Base-by-base conservation (phyloP, 768 basidiomycete species). In the Suillus tomentosus region DNA sequence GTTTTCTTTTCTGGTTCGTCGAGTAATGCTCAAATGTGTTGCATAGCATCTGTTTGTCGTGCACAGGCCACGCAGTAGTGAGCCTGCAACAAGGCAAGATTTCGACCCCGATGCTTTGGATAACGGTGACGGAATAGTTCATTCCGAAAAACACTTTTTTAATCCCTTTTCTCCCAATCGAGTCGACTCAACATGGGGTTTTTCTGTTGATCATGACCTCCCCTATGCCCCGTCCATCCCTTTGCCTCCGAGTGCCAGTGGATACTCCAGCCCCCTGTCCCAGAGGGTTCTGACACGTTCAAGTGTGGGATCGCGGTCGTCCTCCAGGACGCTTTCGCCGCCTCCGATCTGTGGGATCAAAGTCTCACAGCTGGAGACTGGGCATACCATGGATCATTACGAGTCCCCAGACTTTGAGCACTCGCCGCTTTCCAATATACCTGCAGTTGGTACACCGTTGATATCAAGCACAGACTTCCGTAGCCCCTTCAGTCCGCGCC, bases 311-410 rank as follows among this genome's bases (percentile, higher is more conserved):
- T 63, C 60, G 50, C 73, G 58, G 27, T 65, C 66, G 14, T 48
- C 60, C 13, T 48, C 60, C 56, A 60, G 62, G 37, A 62, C 40
- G 11, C 57, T 58, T 31, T 58, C 57, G 24, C 53, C 62, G 37
- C 15, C 60, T 42, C 19, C 63, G 57, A 24, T 74, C 72, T 8
- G 53, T 40, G 1, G 64, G 61, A 11, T 68, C 68, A 22, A 75
- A 68, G 57, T 76, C 75, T 43, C 71, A 72, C 45, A 77, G 72
- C 55, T 75, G 72, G 2, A 75, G 71, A 15, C 71, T 77, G 42
- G 67, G 74, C 6, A 69, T 77, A 5, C 17, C 5, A 69, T 72
- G 24, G 75, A 77, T 51, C 66, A 43, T 60, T 71, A 65, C 47
- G 57, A 48, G 14, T 70, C 66, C 10, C 65, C 67, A 27, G 68